phyloP scores from a whole-genome alignment of 495 filamentous ascomycete species.

The Tetracladium setigerum region DNA sequence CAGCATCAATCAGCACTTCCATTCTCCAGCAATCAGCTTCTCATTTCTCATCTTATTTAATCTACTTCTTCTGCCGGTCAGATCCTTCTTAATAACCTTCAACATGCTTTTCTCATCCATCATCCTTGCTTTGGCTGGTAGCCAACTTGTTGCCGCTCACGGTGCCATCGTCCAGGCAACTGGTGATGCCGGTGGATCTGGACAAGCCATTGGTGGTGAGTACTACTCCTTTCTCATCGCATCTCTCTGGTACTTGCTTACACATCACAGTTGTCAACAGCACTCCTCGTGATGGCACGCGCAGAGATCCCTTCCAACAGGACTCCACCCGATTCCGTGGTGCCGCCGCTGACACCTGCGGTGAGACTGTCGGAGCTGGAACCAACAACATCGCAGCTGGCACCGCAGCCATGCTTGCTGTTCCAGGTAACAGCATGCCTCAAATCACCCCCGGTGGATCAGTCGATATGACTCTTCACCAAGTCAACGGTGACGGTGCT shows the following conservation, averaged over 20 bases:
- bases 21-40: neutral
- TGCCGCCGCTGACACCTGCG: conserved; percentile 6
- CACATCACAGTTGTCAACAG: conserved; percentile 1
- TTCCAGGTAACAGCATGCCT: conserved; percentile 33
- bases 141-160: conserved; percentile 13
- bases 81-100: neutral
- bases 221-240: neutral
- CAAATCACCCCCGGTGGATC: conserved; percentile 31
- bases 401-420: conserved; percentile 13
- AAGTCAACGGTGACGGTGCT: conserved; percentile 48
- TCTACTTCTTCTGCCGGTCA: conserved; percentile 4
- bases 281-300: conserved; percentile 12
- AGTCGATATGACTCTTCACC: conserved; percentile 38
- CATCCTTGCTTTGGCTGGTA: conserved; percentile 1
- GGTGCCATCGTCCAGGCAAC: conserved; percentile 15
- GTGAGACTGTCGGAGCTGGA: conserved; percentile 11
- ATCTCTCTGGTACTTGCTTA: neutral
- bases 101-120: conserved; percentile 11
- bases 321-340: conserved; percentile 16
- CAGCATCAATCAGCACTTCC: neutral
- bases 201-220: conserved; percentile 8
- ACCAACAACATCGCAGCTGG: conserved; percentile 10
- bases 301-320: conserved; percentile 10
- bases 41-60: neutral
- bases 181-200: conserved; percentile 6